Evolutionary conservation across 176 grass and related monocot genomes (phyloP).

Genomic region (Carex kokanica): DNA sequence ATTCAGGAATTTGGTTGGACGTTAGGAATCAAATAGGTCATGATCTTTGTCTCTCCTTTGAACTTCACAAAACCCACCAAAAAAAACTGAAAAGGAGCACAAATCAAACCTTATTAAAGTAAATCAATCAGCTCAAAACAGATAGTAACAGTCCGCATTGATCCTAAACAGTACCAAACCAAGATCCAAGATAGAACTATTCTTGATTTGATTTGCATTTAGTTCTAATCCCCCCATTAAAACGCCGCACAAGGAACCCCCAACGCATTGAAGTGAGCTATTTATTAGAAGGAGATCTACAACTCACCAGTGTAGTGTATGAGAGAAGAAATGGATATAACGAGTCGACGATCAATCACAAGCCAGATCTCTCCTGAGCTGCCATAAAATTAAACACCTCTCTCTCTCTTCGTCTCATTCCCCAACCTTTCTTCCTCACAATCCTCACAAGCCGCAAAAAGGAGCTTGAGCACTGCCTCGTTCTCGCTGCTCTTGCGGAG

Average conservation of each 20-base stretch:
- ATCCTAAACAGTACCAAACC: background rate
- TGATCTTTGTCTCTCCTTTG: background rate
- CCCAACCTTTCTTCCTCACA: background rate
- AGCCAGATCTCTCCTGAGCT: slow-evolving; percentile 29
- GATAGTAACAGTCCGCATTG: background rate
- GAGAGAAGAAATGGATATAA: slow-evolving; percentile 7
- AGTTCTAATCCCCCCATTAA: background rate
- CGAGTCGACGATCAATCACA: background rate
- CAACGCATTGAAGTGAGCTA: background rate
- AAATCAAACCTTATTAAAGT: slow-evolving; percentile 19
- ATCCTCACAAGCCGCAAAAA: slow-evolving; percentile 10
- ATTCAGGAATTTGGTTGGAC: slow-evolving; percentile 1
- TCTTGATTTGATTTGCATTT: background rate
- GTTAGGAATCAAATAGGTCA: background rate
- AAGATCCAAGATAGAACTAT: slow-evolving; percentile 7
- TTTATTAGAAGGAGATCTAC: background rate
- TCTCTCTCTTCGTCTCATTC: background rate
- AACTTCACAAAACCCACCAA: background rate
- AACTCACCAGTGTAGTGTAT: slow-evolving; percentile 15
- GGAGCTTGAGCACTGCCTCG: background rate
- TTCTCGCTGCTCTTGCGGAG: slow-evolving; percentile 4
- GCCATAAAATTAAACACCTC: slow-evolving; percentile 22
- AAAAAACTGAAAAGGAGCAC: background rate
- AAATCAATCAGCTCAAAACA: slow-evolving; percentile 13
- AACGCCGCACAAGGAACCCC: background rate